A percentile compares a stretch with the other conserved stretches of the same genome.
Conservation (phyloP, 2,329 filamentous ascomycete species). For the Ascochyta lentis region DNA sequence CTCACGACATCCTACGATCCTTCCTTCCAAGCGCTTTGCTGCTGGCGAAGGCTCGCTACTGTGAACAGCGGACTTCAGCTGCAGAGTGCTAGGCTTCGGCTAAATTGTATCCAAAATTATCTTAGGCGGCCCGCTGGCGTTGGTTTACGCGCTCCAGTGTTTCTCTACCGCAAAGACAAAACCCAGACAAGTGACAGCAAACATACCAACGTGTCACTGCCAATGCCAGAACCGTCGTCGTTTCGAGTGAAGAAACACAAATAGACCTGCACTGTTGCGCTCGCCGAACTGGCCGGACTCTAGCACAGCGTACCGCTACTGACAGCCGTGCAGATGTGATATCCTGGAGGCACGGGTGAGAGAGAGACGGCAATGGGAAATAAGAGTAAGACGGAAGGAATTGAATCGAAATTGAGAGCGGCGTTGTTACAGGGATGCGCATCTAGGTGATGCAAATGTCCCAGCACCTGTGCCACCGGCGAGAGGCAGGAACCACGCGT, state of each 20-base stretch:
- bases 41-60: constrained; percentile 2
- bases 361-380: constrained; percentile 5
- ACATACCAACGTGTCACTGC: constrained; percentile 15
- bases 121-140: constrained; percentile 16
- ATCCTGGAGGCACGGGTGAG: background rate
- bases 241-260: constrained; percentile 19
- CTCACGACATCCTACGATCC: background rate
- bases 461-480: constrained; percentile 4
- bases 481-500: constrained; percentile 6
- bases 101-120: constrained; percentile 28
- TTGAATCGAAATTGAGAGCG: constrained; percentile 8
- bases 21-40: constrained; percentile 3
- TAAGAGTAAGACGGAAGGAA: constrained; percentile 9
- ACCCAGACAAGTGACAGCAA: constrained; percentile 18
- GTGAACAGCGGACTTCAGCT: constrained; percentile 2
- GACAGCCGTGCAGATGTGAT: background rate
- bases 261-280: constrained; percentile 5
- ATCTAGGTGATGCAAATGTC: constrained; percentile 23
- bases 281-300: background rate
- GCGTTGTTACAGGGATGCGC: constrained; percentile 9
- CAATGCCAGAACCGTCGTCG: constrained; percentile 17
- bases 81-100: constrained; percentile 27
- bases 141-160: constrained; percentile 11
- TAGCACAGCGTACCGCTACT: background rate
- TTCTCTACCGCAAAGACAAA: constrained; percentile 15